phyloP scores from a whole-genome alignment of 2,329 filamentous ascomycete genomes.

The Leptodontidium sp. region DNA sequence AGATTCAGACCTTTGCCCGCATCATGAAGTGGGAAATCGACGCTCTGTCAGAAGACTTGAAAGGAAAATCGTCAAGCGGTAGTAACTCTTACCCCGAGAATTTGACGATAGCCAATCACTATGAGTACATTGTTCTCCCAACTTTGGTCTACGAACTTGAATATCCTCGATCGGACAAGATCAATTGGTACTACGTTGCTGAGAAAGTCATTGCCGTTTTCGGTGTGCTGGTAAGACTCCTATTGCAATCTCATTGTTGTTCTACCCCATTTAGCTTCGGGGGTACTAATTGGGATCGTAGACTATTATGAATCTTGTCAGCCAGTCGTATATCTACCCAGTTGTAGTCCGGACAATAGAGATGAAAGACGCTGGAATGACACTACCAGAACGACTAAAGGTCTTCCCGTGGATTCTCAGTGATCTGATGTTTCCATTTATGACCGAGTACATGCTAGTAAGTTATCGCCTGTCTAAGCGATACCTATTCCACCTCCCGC shows the following conservation, averaged over 20 bases:
- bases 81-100: conserved; percentile 72
- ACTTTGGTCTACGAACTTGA: conserved; percentile 82
- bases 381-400: conserved; percentile 65
- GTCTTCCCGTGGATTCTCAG: conserved; percentile 79
- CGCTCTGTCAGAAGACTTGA: conserved; percentile 67
- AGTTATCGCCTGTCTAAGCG: conserved; percentile 1
- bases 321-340: conserved; percentile 80
- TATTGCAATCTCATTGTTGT: background rate
- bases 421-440: conserved; percentile 79
- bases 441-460: conserved; percentile 73
- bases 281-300: background rate
- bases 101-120: conserved; percentile 69
- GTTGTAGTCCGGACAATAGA: conserved; percentile 71
- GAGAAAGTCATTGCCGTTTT: conserved; percentile 77
- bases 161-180: conserved; percentile 74
- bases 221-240: conserved; percentile 63
- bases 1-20: conserved; percentile 69
- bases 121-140: conserved; percentile 77
- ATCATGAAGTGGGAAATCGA: conserved; percentile 70
- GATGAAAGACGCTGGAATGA: conserved; percentile 72
- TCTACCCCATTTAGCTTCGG: background rate
- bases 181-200: conserved; percentile 78
- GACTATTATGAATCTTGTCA: conserved; percentile 79
- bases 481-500: background rate
- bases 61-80: conserved; percentile 61